These are phyloP conservation scores for Wickerhamomyces sydowiorum DNA, from an alignment of 805 yeast genomes.

Conservation along the genomic window DNA sequence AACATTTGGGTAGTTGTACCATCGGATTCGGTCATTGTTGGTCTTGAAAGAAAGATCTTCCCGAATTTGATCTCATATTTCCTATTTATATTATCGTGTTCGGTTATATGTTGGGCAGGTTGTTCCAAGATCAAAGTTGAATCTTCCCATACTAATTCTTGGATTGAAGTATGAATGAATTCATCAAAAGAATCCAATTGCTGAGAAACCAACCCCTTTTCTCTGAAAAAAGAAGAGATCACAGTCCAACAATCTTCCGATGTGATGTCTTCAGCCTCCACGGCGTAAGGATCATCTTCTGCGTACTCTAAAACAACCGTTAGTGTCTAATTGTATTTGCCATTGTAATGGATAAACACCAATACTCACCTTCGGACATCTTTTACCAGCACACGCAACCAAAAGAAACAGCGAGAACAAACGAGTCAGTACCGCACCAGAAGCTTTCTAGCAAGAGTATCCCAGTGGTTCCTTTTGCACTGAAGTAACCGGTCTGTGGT, in stretches of 20 bases:
- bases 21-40: conserved; percentile 98
- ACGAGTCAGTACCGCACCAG: too few relatives aligned
- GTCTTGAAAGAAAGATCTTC: conserved; percentile 91
- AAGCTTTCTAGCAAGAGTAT: too few relatives aligned
- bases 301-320: conserved; percentile 24
- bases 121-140: conserved; percentile 91
- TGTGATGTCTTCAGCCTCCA: conserved; percentile 71
- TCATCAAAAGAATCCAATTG: conserved; percentile 98
- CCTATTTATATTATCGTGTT: conserved; percentile 82
- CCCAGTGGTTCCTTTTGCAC: too few relatives aligned
- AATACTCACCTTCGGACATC: conserved; percentile 4
- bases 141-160: conserved; percentile 95
- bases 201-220: conserved; percentile 95
- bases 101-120: conserved; percentile 95
- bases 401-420: neutral
- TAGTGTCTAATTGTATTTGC: neutral
- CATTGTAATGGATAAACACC: neutral
- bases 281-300: conserved; percentile 61
- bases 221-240: conserved; percentile 91
- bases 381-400: neutral
- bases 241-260: conserved; percentile 99
- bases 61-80: conserved; percentile 97
- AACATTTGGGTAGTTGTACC: conserved; percentile 99
- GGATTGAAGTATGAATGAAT: conserved; percentile 93
- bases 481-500: too few relatives aligned